Conservation (phyloP, 805 yeast genomes). For the Saccharomycodes ludwigii region DNA sequence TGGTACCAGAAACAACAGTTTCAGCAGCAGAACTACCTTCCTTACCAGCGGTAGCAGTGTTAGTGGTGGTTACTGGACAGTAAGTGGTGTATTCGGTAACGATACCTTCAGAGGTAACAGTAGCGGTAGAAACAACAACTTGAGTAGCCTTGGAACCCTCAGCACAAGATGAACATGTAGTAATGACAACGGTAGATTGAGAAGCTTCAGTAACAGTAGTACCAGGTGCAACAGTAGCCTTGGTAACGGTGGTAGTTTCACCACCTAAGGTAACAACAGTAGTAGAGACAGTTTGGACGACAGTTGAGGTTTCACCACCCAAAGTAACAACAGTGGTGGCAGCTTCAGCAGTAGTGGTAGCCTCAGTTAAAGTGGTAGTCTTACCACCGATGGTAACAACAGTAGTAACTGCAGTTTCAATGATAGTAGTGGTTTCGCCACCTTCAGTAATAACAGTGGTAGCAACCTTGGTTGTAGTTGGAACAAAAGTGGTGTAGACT, state of each 20-base stretch:
- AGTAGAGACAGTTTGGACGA: constrained; percentile 4
- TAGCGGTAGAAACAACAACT: constrained; percentile 1
- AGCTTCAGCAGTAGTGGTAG: not conserved
- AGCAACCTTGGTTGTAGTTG: constrained; percentile 3
- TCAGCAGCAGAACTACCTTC: not conserved
- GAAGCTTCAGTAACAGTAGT: constrained; percentile 5
- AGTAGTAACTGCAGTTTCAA: no score
- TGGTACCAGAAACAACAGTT: constrained; percentile 5
- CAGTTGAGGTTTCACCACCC: constrained; percentile 2
- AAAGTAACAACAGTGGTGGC: constrained; percentile 1
- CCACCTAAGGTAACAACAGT: constrained; percentile 5
- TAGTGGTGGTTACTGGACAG: no score
- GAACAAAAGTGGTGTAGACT: constrained; percentile 7
- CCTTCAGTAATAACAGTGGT: no score
- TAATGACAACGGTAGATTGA: constrained; percentile 2
- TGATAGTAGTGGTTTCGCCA: not conserved
- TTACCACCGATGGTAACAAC: no score
- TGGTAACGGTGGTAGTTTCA: constrained; percentile 7
- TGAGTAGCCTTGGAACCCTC: not conserved
- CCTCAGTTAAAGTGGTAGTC: no score
- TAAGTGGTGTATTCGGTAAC: constrained; percentile 5
- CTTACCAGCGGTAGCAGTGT: not conserved
- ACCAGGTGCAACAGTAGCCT: constrained; percentile 1
- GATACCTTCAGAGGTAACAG: not conserved
- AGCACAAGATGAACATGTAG: constrained; percentile 5